Evolutionary conservation across 495 filamentous ascomycete genomes (phyloP), one percentile per base, ranked within the genome.

Genomic region (Rhypophila decipiens): DNA sequence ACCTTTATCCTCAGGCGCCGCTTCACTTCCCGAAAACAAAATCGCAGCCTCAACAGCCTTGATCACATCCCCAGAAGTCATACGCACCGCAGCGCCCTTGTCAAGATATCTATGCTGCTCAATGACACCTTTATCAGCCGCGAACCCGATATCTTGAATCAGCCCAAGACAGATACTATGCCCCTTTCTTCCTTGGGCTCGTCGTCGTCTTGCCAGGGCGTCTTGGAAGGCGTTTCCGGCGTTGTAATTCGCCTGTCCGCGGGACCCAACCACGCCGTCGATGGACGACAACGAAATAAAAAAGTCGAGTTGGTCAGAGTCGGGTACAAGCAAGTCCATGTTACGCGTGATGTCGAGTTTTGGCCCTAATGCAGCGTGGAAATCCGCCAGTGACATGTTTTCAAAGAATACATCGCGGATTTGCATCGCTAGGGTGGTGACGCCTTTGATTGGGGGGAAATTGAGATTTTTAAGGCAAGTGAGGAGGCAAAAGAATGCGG

Each of bases 261-360:
- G 24, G n/a, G 63, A 72, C 27, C 13, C 7, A 31, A 31, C 58
- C 5, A 75, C 57, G 4, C 72, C 78, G 7, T 72, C 61, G 1
- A 76, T 51, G 2, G 81, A 84, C 15, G 76, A 79, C 9, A 82
- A 61, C 13, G 64, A 61, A 37, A 83, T 62, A 54, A 85, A 84
- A 65, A 85, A 85, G 52, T 83, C 81, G 3, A 84, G 65, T 23
- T 60, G 53, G n/a, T 61, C 58, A n/a, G n/a, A n/a, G n/a, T n/a
- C n/a, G 21, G 37, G 37, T 9, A 47, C 19, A 8, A 42, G 27
- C 1, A 13, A 7, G 69, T 15, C 64, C 40, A 36, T 50, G 10
- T 60, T 49, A 53, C 69, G 75, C 12, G 72, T 53, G 2, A 60
- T 58, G 18, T 60, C 54, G 2, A 63, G 69, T 65, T 80, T 76